phyloP scores from a whole-genome alignment of 805 yeast genomes.

The Pichia occidentalis region DNA sequence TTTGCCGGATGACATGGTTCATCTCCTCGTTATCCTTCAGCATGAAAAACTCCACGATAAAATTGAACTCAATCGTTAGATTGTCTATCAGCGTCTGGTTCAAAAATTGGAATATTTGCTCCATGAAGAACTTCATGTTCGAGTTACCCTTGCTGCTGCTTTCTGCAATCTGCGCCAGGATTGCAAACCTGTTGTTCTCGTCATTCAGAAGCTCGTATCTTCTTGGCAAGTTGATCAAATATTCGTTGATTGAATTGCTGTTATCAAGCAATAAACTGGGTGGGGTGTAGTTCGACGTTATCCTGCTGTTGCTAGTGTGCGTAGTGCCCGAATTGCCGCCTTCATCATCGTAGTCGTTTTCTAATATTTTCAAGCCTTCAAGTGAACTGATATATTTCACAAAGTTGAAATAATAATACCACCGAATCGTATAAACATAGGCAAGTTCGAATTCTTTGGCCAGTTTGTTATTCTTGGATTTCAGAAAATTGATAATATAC shows the following conservation, averaged over 20 bases:
- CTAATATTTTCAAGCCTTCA: slow-evolving; percentile 51
- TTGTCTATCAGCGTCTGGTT: slow-evolving; percentile 71
- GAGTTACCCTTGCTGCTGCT: slow-evolving; percentile 38
- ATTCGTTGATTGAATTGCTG: slow-evolving; percentile 40
- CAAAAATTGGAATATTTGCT: slow-evolving; percentile 66
- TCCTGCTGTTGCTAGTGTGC: slow-evolving; percentile 16
- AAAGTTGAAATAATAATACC: slow-evolving; percentile 84
- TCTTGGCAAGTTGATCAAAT: slow-evolving; percentile 47
- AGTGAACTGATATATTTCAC: slow-evolving; percentile 69
- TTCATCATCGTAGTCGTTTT: slow-evolving; percentile 18
- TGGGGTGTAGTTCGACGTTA: background rate
- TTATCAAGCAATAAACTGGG: slow-evolving; percentile 5
- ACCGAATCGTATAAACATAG: slow-evolving; percentile 79
- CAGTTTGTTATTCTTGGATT: slow-evolving; percentile 47
- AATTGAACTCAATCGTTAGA: slow-evolving; percentile 67
- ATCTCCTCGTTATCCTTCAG: slow-evolving; percentile 37
- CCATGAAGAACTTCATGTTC: slow-evolving; percentile 56
- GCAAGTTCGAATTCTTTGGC: slow-evolving; percentile 74
- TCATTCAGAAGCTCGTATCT: slow-evolving; percentile 47
- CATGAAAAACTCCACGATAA: slow-evolving; percentile 65
- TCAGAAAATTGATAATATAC: slow-evolving; percentile 54
- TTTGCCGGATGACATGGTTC: slow-evolving; percentile 38
- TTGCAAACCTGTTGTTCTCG: slow-evolving; percentile 48
- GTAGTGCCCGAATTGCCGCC: slow-evolving; percentile 22
- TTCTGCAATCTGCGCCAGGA: slow-evolving; percentile 83